Evolutionary conservation across 192 early-diverging fungal genomes (phyloP).

Genomic region (Gaertneriomyces semiglobifer): DNA sequence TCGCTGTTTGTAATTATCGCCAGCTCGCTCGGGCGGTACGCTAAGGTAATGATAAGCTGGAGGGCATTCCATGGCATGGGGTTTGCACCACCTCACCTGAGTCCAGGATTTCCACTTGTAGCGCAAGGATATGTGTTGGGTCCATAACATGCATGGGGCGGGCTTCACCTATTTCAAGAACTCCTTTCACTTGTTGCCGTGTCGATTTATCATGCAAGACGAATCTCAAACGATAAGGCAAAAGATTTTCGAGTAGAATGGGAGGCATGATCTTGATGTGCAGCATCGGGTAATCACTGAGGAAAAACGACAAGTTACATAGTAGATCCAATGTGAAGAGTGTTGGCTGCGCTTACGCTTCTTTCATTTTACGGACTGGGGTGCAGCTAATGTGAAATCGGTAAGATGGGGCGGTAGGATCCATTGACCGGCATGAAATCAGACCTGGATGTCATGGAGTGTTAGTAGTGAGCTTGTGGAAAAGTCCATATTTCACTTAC

Average conservation of each 20-base stretch:
- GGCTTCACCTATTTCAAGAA: slow-evolving; percentile 64
- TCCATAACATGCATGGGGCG: slow-evolving; percentile 80
- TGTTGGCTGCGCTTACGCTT: slow-evolving; percentile 14
- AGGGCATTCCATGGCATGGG: neutral
- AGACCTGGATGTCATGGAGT: slow-evolving; percentile 26
- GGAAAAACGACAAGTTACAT: neutral
- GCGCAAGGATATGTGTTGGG: slow-evolving; percentile 72
- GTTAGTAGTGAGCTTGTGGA: too few species aligned
- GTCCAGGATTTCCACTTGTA: slow-evolving; percentile 73
- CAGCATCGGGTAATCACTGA: slow-evolving; percentile 42
- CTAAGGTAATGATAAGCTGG: slow-evolving; percentile 29
- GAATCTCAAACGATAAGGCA: slow-evolving; percentile 84
- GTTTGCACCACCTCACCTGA: slow-evolving; percentile 45
- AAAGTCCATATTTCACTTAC: slow-evolving; percentile 2
- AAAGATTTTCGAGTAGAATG: slow-evolving; percentile 89
- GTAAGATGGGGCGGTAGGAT: slow-evolving; percentile 57
- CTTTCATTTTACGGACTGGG: slow-evolving; percentile 18
- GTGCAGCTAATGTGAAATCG: slow-evolving; percentile 63
- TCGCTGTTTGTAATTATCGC: slow-evolving; percentile 83
- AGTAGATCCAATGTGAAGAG: neutral
- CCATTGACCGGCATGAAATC: slow-evolving; percentile 52
- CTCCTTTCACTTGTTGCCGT: slow-evolving; percentile 61
- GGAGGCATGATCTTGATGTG: slow-evolving; percentile 55
- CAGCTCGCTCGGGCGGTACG: slow-evolving; percentile 69
- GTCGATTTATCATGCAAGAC: slow-evolving; percentile 70